Evolutionary conservation across 2,329 filamentous ascomycete species (phyloP).

Genomic region (Parastagonospora nodorum): DNA sequence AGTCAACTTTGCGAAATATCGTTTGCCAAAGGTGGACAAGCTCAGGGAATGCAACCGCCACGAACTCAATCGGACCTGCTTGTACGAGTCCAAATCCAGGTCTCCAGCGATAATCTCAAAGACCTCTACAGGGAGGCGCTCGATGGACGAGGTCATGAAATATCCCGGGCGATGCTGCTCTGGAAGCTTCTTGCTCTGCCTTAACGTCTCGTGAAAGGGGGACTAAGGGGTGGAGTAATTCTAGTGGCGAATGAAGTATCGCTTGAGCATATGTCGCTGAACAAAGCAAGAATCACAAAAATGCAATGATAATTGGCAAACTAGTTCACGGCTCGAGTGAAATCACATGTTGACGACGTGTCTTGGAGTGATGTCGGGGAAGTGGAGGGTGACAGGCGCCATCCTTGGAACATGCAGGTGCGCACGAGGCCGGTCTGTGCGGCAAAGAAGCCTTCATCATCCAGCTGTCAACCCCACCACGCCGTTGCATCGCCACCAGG

Average conservation of each 20-base stretch:
- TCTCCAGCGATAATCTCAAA: conserved; percentile 27
- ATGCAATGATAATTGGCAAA: not conserved
- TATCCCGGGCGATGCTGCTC: not conserved
- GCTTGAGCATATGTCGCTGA: not conserved
- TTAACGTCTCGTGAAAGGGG: too few species aligned
- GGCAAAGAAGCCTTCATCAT: conserved; percentile 2
- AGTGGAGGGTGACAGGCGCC: not conserved
- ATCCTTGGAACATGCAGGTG: not conserved
- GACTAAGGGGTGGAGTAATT: too few species aligned
- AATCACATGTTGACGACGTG: not conserved
- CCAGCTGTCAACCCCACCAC: conserved; percentile 12
- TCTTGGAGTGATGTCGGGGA: not conserved
- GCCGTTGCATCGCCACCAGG: conserved; percentile 1
- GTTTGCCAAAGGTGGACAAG: conserved; percentile 25
- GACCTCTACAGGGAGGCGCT: conserved; percentile 36
- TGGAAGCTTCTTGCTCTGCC: not conserved
- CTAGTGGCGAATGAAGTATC: too few species aligned
- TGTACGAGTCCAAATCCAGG: conserved; percentile 21
- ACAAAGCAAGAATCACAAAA: not conserved
- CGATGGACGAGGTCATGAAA: conserved; percentile 30
- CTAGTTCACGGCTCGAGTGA: not conserved
- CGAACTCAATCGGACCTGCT: conserved; percentile 30
- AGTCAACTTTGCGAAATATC: conserved; percentile 25
- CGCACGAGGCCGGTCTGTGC: not conserved
- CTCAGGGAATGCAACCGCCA: conserved; percentile 26